These are phyloP conservation scores for Dissophora ornata DNA, from an alignment of 192 early-diverging fungal genomes.

Conservation along the genomic window DNA sequence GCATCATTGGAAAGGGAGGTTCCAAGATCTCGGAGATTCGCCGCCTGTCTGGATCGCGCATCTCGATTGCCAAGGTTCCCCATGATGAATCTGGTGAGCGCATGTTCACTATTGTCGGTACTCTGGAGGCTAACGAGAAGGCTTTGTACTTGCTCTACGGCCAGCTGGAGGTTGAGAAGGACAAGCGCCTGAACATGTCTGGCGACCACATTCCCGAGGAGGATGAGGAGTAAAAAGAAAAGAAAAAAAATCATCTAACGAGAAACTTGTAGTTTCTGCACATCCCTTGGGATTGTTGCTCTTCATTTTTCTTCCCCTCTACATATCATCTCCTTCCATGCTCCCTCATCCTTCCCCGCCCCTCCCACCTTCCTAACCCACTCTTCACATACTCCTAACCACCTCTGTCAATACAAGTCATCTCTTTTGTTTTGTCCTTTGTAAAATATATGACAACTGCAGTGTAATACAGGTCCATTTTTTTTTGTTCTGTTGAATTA, in stretches of 20 bases:
- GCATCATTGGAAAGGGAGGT: constrained; percentile 96
- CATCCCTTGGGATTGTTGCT: neutral
- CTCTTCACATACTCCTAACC: neutral
- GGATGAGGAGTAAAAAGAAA: constrained; percentile 44
- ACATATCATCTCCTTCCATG: neutral
- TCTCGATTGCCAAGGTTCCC: constrained; percentile 89
- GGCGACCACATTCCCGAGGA: constrained; percentile 48
- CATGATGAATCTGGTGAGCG: constrained; percentile 85
- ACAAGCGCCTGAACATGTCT: constrained; percentile 71
- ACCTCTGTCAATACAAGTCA: constrained; percentile 21
- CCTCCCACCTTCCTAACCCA: neutral
- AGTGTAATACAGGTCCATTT: neutral
- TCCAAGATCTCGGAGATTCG: constrained; percentile 86
- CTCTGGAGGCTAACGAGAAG: constrained; percentile 87
- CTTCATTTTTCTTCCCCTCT: neutral
- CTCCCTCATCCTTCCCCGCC: neutral
- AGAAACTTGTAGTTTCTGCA: too few species aligned
- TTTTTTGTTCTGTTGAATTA: constrained; percentile 2
- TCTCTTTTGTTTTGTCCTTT: constrained; percentile 11
- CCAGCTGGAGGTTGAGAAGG: constrained; percentile 90
- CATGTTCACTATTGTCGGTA: constrained; percentile 92
- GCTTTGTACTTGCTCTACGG: constrained; percentile 93
- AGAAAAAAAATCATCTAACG: neutral
- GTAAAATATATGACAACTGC: constrained; percentile 7
- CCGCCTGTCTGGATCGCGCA: constrained; percentile 85